These are phyloP conservation scores for Leccinum rimulosum DNA, from an alignment of 768 basidiomycete species.

Conservation along the genomic window DNA sequence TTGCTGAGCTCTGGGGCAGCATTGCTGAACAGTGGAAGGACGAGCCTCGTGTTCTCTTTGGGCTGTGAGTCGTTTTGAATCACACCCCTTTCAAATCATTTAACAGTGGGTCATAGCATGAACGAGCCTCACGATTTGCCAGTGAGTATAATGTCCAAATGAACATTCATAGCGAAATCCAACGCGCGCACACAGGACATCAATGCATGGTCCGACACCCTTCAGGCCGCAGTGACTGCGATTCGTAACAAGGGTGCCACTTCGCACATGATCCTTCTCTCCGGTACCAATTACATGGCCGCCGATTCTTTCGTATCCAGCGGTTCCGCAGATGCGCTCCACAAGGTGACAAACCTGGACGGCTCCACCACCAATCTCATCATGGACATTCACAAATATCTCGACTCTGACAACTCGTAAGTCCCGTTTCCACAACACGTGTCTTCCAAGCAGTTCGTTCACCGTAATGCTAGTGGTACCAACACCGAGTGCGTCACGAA, in stretches of 20 bases:
- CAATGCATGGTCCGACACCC: conserved; percentile 43
- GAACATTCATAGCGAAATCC: not conserved
- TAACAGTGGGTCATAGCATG: conserved; percentile 39
- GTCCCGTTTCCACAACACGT: conserved; percentile 11
- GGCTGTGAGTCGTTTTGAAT: conserved; percentile 36
- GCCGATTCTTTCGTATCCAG: conserved; percentile 49
- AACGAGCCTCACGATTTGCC: conserved; percentile 64
- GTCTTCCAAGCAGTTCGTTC: not conserved
- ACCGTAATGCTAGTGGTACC: conserved; percentile 32
- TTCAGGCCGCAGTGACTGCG: conserved; percentile 61
- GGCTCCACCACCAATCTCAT: conserved; percentile 45
- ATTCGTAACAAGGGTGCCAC: conserved; percentile 53
- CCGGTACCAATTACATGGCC: conserved; percentile 58
- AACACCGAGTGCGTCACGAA: conserved; percentile 50
- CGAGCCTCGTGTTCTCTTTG: conserved; percentile 44
- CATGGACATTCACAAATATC: conserved; percentile 65
- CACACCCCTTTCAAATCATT: not conserved
- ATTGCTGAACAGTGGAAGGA: conserved; percentile 49
- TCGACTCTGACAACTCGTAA: conserved; percentile 52
- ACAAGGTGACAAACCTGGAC: conserved; percentile 44
- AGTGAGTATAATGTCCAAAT: conserved; percentile 7
- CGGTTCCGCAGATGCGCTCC: conserved; percentile 48
- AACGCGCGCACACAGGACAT: conserved; percentile 29
- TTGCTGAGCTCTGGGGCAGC: conserved; percentile 51
- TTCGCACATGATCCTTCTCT: conserved; percentile 54